Conservation (phyloP, 352 stramenopile genomes). For the Globisporangium megalacanthum region DNA sequence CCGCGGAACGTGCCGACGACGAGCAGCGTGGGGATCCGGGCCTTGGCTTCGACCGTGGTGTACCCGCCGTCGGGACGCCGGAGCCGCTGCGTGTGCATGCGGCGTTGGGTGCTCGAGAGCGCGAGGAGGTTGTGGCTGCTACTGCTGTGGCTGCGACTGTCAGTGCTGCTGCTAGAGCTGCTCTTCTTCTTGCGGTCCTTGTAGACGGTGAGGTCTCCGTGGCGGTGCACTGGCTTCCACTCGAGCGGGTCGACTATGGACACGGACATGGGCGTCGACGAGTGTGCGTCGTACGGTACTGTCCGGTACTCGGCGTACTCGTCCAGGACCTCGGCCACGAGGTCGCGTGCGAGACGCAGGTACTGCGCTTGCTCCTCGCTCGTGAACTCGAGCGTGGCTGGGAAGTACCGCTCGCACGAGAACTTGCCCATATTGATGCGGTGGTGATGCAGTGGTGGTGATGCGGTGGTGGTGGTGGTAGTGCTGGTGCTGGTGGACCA, state of each 20-base stretch:
- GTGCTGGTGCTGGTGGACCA: too few species aligned
- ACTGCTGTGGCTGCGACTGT: background rate
- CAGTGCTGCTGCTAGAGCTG: constrained; percentile 5
- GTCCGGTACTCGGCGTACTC: constrained; percentile 32
- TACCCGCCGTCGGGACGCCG: constrained; percentile 2
- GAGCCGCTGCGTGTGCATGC: constrained; percentile 3
- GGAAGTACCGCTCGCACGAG: constrained; percentile 7
- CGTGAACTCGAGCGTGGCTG: constrained; percentile 19
- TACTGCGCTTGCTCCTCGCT: constrained; percentile 19
- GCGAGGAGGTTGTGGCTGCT: constrained; percentile 2
- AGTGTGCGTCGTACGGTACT: constrained; percentile 18
- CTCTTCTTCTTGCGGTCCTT: constrained; percentile 22
- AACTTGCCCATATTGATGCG: background rate
- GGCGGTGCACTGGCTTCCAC: constrained; percentile 30
- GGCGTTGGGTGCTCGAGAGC: background rate
- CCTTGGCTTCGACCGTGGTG: constrained; percentile 5
- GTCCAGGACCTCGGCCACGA: constrained; percentile 23
- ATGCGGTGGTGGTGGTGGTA: too few species aligned
- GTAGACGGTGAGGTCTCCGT: constrained; percentile 33
- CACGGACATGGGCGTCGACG: constrained; percentile 9
- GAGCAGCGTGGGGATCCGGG: constrained; percentile 13
- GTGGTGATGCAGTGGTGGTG: too few species aligned
- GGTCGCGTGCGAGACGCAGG: constrained; percentile 19
- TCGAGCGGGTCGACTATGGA: constrained; percentile 22
- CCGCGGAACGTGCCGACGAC: constrained; percentile 7